A percentile compares a stretch with the other conserved stretches of the same genome.
Conservation (phyloP, 371 early-diverging fungal species). For the Mucor sp. region DNA sequence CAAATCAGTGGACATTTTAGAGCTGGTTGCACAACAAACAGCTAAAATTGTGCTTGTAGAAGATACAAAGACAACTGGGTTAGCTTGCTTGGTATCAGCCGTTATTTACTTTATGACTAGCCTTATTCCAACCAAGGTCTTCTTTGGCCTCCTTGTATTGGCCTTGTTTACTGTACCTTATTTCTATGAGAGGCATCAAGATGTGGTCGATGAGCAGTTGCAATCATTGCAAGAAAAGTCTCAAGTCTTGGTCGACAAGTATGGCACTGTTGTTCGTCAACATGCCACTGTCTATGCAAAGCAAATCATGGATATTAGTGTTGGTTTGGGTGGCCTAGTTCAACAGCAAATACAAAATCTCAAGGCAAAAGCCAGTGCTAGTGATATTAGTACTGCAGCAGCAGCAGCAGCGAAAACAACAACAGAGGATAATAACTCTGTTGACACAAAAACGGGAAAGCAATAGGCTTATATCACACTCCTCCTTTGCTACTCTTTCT, state of each 20-base stretch:
- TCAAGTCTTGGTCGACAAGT: not conserved
- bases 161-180: slow-evolving; percentile 14
- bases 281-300: not conserved
- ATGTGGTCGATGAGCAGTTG: slow-evolving; percentile 3
- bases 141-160: slow-evolving; percentile 12
- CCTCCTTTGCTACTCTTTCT: not conserved
- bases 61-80: slow-evolving; percentile 29
- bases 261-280: not conserved
- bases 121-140: slow-evolving; percentile 15
- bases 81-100: slow-evolving; percentile 4
- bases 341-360: not conserved
- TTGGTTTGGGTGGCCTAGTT: not conserved
- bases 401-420: not conserved
- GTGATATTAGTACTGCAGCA: not conserved
- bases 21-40: slow-evolving; percentile 40
- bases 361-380: not conserved
- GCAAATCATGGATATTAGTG: not conserved
- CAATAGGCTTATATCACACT: not conserved
- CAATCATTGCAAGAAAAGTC: not conserved
- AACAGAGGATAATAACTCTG: not conserved
- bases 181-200: slow-evolving; percentile 15
- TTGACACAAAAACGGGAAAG: not conserved
- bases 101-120: slow-evolving; percentile 12
- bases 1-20: slow-evolving; percentile 42
- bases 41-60: slow-evolving; percentile 50